phyloP scores from a whole-genome alignment of 805 yeast species.

The Kockiozyma suomiensis region DNA sequence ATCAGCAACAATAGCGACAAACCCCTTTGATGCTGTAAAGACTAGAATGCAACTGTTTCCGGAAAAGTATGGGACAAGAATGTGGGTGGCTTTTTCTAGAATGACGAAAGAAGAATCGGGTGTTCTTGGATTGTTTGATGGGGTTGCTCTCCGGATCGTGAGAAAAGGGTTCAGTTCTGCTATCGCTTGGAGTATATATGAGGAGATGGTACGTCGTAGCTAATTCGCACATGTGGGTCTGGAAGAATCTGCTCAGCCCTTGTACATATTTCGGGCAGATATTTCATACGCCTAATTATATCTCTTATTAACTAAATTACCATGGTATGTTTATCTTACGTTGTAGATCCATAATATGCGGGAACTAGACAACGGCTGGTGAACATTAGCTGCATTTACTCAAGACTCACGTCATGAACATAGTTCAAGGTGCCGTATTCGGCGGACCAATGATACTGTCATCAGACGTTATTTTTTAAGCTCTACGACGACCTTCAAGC shows the following conservation, averaged over 20 bases:
- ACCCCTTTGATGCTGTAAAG: slow-evolving; percentile 93
- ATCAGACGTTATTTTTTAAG: too few species aligned
- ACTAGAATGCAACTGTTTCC: slow-evolving; percentile 85
- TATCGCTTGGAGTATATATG: slow-evolving; percentile 96
- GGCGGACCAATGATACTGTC: too few species aligned
- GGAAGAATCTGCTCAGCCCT: background rate
- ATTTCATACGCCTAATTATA: too few species aligned
- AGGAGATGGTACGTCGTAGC: slow-evolving; percentile 61
- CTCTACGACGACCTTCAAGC: too few species aligned
- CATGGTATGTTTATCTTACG: too few species aligned
- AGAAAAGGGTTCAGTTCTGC: slow-evolving; percentile 92
- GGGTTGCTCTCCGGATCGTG: slow-evolving; percentile 74
- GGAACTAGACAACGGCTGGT: too few species aligned
- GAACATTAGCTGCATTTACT: too few species aligned
- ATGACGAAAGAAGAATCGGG: slow-evolving; percentile 48
- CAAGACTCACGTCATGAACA: too few species aligned
- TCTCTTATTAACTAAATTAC: too few species aligned
- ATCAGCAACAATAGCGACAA: slow-evolving; percentile 80
- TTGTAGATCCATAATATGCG: too few species aligned
- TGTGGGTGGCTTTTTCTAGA: slow-evolving; percentile 45
- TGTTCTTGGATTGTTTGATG: slow-evolving; percentile 68
- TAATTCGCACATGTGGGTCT: background rate
- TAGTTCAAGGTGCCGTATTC: too few species aligned
- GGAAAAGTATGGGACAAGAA: slow-evolving; percentile 47
- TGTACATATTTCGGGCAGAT: slow-evolving; percentile 3